These are phyloP conservation scores for Penicillium riverlandense DNA, from an alignment of 495 filamentous ascomycete genomes.

Conservation along the genomic window DNA sequence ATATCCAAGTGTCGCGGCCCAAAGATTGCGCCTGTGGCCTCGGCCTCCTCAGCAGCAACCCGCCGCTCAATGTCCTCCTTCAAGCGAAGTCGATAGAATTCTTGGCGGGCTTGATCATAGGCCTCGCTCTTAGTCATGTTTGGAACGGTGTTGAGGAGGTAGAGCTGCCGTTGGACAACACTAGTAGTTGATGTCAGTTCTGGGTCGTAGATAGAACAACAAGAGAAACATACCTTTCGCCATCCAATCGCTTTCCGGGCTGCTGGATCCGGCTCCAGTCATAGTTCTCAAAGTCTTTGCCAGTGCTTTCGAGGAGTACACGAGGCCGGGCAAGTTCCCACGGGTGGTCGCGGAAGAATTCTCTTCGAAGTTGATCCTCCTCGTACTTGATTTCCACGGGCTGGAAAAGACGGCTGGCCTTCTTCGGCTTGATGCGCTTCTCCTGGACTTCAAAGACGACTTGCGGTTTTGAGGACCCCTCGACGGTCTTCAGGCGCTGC, in stretches of 20 bases:
- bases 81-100: constrained; percentile 83
- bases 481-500: constrained; percentile 37
- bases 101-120: constrained; percentile 83
- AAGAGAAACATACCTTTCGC: constrained; percentile 61
- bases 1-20: constrained; percentile 65
- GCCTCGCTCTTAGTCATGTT: constrained; percentile 55
- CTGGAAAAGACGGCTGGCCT: constrained; percentile 68
- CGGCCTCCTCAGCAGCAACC: constrained; percentile 83
- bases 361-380: constrained; percentile 71
- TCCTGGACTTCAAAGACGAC: constrained; percentile 33
- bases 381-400: constrained; percentile 73
- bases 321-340: constrained; percentile 93
- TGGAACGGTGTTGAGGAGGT: constrained; percentile 62
- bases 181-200: constrained; percentile 34
- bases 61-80: constrained; percentile 75
- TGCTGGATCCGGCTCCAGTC: constrained; percentile 83
- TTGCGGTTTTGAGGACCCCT: constrained; percentile 24
- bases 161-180: constrained; percentile 88
- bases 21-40: constrained; percentile 78
- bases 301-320: constrained; percentile 77
- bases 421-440: constrained; percentile 42
- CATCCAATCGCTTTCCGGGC: constrained; percentile 70
- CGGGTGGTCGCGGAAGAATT: constrained; percentile 90
- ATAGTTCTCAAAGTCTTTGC: constrained; percentile 63
- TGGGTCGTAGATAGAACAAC: not conserved